Conservation (phyloP, 371 early-diverging fungal genomes). For the Syncephalastrum contaminatum region DNA sequence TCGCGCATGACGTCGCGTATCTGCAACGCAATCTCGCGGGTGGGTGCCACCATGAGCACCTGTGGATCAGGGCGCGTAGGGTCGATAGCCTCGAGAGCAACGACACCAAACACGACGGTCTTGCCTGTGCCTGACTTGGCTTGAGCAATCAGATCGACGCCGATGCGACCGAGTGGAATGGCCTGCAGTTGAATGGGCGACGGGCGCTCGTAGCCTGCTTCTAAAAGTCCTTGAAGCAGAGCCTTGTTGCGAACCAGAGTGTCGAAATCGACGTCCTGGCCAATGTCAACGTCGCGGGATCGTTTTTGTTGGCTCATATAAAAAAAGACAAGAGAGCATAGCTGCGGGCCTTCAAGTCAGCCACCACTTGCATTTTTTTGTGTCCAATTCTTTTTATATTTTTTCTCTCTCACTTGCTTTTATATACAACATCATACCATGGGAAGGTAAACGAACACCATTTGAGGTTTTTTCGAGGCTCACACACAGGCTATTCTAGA, state of each 20-base stretch:
- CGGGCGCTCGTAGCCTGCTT: constrained; percentile 64
- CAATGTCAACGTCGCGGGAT: constrained; percentile 59
- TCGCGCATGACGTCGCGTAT: constrained; percentile 73
- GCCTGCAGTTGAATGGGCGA: constrained; percentile 90
- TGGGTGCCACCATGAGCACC: constrained; percentile 85
- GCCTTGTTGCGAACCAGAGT: constrained; percentile 48
- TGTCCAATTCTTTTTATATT: not conserved
- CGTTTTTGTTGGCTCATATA: constrained; percentile 7
- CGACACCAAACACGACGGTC: constrained; percentile 94
- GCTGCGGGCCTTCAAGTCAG: not conserved
- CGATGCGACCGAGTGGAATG: constrained; percentile 78
- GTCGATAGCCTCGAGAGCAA: constrained; percentile 78
- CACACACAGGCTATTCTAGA: constrained; percentile 22
- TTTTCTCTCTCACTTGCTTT: constrained; percentile 3
- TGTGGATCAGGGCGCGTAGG: constrained; percentile 23
- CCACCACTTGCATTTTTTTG: constrained; percentile 3
- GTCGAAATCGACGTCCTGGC: constrained; percentile 59
- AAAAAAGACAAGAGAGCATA: not conserved
- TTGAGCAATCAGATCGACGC: constrained; percentile 87
- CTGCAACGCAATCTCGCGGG: constrained; percentile 92
- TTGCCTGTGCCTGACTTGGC: constrained; percentile 98
- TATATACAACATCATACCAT: constrained; percentile 1
- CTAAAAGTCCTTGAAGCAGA: constrained; percentile 51
- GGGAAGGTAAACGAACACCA: constrained; percentile 6
- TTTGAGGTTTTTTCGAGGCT: not conserved